Conservation (phyloP, 345 rosid species). For the Citrus sp. region DNA sequence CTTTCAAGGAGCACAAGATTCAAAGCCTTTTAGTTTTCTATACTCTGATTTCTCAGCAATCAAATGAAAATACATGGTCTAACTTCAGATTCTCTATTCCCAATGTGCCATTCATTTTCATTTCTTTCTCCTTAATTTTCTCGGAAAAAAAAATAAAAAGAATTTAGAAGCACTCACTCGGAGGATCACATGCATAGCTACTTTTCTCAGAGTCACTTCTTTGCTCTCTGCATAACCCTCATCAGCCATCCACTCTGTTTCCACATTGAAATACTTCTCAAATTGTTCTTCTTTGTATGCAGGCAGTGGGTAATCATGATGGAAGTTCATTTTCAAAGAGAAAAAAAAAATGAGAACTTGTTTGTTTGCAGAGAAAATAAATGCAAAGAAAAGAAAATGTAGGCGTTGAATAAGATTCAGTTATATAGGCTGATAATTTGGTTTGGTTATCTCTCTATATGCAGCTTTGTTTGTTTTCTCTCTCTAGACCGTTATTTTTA, state of each 20-base stretch:
- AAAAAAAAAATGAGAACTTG: neutral
- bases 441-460: neutral
- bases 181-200: neutral
- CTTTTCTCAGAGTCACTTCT: neutral
- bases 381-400: neutral
- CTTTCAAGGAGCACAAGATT: neutral
- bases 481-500: neutral
- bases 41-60: neutral
- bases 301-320: neutral
- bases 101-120: neutral
- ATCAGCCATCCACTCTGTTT: conserved; percentile 1
- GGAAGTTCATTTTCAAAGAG: neutral
- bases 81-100: neutral
- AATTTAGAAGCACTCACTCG: neutral
- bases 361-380: neutral
- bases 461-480: neutral
- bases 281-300: neutral
- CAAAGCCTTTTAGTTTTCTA: neutral
- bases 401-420: neutral
- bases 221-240: neutral
- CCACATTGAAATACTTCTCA: neutral
- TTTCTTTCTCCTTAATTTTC: neutral
- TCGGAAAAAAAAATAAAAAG: neutral
- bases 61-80: neutral
- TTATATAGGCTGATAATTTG: neutral